Base-by-base conservation (phyloP, 139 green algal genomes). In the Klebsormidium nitens region DNA sequence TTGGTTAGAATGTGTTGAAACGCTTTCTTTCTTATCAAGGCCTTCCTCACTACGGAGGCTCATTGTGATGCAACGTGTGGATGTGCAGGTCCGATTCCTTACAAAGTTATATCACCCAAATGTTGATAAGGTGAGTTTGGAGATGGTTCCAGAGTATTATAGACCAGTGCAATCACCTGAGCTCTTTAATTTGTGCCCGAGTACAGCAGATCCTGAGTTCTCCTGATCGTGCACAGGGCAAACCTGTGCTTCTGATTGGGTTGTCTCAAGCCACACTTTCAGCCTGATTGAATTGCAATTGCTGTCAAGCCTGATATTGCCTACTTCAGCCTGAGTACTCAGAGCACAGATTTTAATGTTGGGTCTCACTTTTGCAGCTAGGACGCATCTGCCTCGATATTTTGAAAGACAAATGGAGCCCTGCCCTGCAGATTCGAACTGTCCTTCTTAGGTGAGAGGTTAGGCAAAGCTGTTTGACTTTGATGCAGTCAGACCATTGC, bases 91-190 rank as follows among this genome's bases (percentile, higher is more conserved):
- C 2, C 89, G 93, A 2, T 99, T 98, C 63, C 69, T 97, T 23
- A 99, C 95, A 19, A 95, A 92, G 66, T 97, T 99, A 67, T 99
- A 99, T 79, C 89, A 95, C 65, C 89, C 95, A 32, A 99, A 99
- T 76, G 95, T 98, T 39, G 95, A 99, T 84, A 97, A 96, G 71
- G 71, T 78, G 49, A 29, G n/a, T 64, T 55, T 23, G 23, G 23
- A 55, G 23, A 55, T 23, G 46, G 23, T 31, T 55, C 23, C 23
- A 55, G n/a, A n/a, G n/a, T 23, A 23, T 55, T 55, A 23, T 55
- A 55, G 23, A 55, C 46, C 46, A 23, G 23, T 55, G 23, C 46
- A 31, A 55, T 55, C 23, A 23, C 23, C 23, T 55, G 46, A 55
- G 23, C 23, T 55, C 23, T 31, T 31, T 23, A 55, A 23, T 55